Evolutionary conservation across 805 yeast species (phyloP).

Genomic region (Jamesozyma hellenica): DNA sequence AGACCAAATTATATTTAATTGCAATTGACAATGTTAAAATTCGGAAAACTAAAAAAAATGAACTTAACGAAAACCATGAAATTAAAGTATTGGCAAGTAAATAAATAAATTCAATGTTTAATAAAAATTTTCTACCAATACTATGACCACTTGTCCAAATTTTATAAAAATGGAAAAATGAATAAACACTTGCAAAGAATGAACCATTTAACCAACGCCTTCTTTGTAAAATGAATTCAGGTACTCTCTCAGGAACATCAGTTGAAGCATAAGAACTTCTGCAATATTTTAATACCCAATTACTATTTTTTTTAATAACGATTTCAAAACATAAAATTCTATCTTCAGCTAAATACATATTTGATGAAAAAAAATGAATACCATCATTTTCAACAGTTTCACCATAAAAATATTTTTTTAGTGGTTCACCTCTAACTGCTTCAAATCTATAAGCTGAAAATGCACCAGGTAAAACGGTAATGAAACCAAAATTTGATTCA

Average conservation of each 20-base stretch:
- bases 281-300: conserved; percentile 78
- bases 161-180: conserved; percentile 65
- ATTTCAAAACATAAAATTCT: conserved; percentile 90
- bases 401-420: conserved; percentile 86
- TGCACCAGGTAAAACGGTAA: conserved; percentile 92
- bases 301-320: conserved; percentile 67
- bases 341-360: conserved; percentile 96
- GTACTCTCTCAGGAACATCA: conserved; percentile 83
- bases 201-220: conserved; percentile 97
- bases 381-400: conserved; percentile 61
- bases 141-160: conserved; percentile 77
- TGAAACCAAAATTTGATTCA: conserved; percentile 90
- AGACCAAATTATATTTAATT: conserved; percentile 40
- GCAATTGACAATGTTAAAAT: conserved; percentile 75
- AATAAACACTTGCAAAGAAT: conserved; percentile 85
- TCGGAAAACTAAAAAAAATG: conserved; percentile 82
- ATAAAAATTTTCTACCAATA: conserved; percentile 50
- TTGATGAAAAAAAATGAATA: conserved; percentile 81
- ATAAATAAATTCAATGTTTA: conserved; percentile 72
- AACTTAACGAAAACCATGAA: conserved; percentile 88
- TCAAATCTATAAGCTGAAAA: conserved; percentile 86
- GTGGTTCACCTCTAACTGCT: conserved; percentile 76
- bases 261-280: conserved; percentile 86
- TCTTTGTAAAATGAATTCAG: conserved; percentile 84
- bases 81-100: conserved; percentile 65